Evolutionary conservation across 179 eudicot genomes (phyloP), one percentile per base, ranked within the genome.

Genomic region (Pouteria campechiana): DNA sequence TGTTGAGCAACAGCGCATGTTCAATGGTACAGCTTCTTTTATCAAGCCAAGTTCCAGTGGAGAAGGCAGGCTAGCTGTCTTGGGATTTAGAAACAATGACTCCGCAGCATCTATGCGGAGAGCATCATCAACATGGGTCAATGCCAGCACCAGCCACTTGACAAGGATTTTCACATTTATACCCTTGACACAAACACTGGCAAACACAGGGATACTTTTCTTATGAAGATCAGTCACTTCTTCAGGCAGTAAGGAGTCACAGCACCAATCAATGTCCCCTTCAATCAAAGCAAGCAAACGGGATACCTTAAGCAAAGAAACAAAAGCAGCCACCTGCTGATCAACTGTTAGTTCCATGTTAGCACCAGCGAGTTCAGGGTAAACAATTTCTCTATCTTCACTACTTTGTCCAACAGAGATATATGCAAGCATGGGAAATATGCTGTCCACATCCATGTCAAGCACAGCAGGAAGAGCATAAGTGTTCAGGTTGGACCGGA

Each of bases 61-160:
- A 6, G 98, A 90, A 20, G 98, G 98, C 45, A 90, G 57, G 57
- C 94, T 90, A 38, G 96, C 68, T 22, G 96, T 79, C 66, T 90
- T 90, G 0, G 98, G 98, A 64, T 79, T 90, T 51, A 79, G 58
- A 64, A 81, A 90, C 39, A 90, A 72, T 52, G 86, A 69, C 64
- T 86, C 98, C n/a, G 87, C 96, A 31, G 94, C 98, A 68, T 90
- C 94, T 47, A 82, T 74, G 43, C 98, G 94, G 31, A 90, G 86
- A 31, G 94, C 72, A 57, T 90, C 96, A 23, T 90, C 98, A 12
- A 75, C 73, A 53, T 90, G 98, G 36, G 92, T 81, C 65, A 90
- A 55, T 21, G 98, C 98, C 62, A 79, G 45, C 35, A 69, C 67
- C 40, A 90, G 75, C 95, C 96, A 90, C 24, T 64, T 75, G 49